Evolutionary conservation across 352 stramenopile species (phyloP).

Genomic region (Globisporangium splendens): DNA sequence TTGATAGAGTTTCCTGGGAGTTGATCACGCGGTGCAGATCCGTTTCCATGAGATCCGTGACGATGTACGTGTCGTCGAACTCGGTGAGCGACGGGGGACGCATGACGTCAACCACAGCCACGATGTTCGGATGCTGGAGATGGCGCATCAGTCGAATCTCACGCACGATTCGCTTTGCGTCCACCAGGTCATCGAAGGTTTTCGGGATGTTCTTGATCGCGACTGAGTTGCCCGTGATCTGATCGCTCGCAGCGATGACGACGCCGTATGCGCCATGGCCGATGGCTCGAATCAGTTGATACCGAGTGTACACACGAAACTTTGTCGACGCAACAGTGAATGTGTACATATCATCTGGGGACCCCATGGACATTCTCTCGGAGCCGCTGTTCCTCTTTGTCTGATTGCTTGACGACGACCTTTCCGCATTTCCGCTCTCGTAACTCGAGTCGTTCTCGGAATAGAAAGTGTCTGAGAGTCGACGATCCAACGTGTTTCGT

Average conservation of each 20-base stretch:
- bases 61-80: slow-evolving; percentile 87
- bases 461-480: slow-evolving; percentile 7
- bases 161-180: slow-evolving; percentile 82
- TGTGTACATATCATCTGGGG: slow-evolving; percentile 70
- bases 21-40: slow-evolving; percentile 82
- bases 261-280: slow-evolving; percentile 78
- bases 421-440: not conserved
- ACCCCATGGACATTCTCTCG: slow-evolving; percentile 1
- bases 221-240: slow-evolving; percentile 77
- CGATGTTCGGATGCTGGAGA: slow-evolving; percentile 63
- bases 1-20: slow-evolving; percentile 59
- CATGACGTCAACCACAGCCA: slow-evolving; percentile 75
- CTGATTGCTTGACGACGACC: not conserved
- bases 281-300: slow-evolving; percentile 80
- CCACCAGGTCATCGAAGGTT: slow-evolving; percentile 80
- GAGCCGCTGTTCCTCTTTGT: not conserved
- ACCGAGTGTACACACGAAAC: slow-evolving; percentile 80
- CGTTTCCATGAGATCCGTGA: slow-evolving; percentile 82
- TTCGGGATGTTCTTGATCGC: slow-evolving; percentile 86
- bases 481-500: slow-evolving; percentile 22
- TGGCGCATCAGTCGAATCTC: slow-evolving; percentile 85
- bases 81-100: slow-evolving; percentile 57
- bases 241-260: slow-evolving; percentile 77
- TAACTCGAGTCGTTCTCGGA: slow-evolving; percentile 9
- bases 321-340: slow-evolving; percentile 83